These are phyloP conservation scores for Clathrus columnatus DNA, from an alignment of 768 basidiomycete genomes.

Conservation along the genomic window DNA sequence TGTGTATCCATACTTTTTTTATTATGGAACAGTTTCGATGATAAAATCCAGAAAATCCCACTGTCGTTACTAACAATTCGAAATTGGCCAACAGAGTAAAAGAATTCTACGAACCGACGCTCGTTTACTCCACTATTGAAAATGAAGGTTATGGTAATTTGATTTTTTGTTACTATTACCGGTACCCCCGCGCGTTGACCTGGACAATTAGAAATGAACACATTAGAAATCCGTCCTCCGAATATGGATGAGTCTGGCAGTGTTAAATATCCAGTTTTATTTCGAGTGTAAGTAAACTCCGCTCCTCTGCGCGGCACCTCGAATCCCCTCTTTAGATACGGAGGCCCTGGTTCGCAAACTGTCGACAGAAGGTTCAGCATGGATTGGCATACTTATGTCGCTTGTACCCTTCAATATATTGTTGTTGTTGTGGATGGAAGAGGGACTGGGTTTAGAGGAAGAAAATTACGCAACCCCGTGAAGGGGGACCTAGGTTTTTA, in stretches of 20 bases:
- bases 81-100: conserved; percentile 51
- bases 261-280: conserved; percentile 90
- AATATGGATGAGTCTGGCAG: conserved; percentile 92
- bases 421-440: conserved; percentile 87
- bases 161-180: not conserved
- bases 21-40: not conserved
- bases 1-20: conserved; percentile 24
- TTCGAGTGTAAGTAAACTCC: conserved; percentile 53
- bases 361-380: conserved; percentile 58
- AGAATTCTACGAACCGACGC: conserved; percentile 63
- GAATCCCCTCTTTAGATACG: conserved; percentile 47
- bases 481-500: conserved; percentile 80
- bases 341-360: conserved; percentile 80
- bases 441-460: conserved; percentile 88
- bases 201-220: conserved; percentile 63
- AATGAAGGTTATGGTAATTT: conserved; percentile 73
- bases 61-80: conserved; percentile 64
- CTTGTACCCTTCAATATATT: conserved; percentile 72
- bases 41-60: conserved; percentile 35
- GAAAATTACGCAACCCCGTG: conserved; percentile 78
- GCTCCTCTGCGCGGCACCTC: not conserved
- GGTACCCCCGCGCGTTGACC: not conserved
- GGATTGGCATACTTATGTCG: conserved; percentile 86
- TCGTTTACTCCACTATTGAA: conserved; percentile 61
- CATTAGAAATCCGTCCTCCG: conserved; percentile 85